A percentile compares a stretch with the other conserved stretches of the same genome.
These are phyloP conservation scores for Coprinopsis marcescibilis DNA, from an alignment of 768 basidiomycete genomes.

Conservation along the genomic window DNA sequence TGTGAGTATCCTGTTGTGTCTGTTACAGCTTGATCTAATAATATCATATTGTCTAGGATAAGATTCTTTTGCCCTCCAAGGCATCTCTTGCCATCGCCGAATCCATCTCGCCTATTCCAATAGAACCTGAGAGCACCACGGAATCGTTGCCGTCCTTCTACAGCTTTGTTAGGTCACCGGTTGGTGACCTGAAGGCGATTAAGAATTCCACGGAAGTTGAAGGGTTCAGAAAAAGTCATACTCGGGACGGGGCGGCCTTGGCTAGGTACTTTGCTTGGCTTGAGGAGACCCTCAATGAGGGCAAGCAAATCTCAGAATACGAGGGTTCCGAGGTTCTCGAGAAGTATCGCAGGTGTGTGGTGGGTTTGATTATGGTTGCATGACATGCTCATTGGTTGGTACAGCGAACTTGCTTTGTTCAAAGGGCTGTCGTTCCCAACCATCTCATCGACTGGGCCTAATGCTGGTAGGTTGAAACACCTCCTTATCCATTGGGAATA, in stretches of 20 bases:
- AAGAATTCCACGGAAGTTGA: slow-evolving; percentile 80
- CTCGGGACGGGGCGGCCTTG: slow-evolving; percentile 86
- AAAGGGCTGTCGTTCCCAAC: slow-evolving; percentile 87
- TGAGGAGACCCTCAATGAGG: slow-evolving; percentile 70
- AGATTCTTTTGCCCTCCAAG: slow-evolving; percentile 71
- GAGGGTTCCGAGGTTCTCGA: slow-evolving; percentile 77
- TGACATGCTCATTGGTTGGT: background rate
- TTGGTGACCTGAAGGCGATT: slow-evolving; percentile 74
- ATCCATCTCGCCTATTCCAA: slow-evolving; percentile 41
- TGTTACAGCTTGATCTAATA: background rate
- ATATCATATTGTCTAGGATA: slow-evolving; percentile 31
- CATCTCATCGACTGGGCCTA: slow-evolving; percentile 89
- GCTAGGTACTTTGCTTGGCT: slow-evolving; percentile 93
- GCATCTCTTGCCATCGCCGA: slow-evolving; percentile 79
- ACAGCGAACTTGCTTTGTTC: slow-evolving; percentile 72
- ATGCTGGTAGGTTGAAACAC: slow-evolving; percentile 59
- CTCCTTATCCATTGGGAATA: no score
- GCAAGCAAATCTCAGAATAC: slow-evolving; percentile 64
- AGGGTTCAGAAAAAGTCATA: slow-evolving; percentile 85
- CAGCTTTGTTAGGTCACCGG: slow-evolving; percentile 50
- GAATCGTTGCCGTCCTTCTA: no score
- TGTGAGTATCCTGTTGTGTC: slow-evolving; percentile 19
- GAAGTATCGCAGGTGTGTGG: slow-evolving; percentile 71
- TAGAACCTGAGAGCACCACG: background rate
- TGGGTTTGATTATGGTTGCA: slow-evolving; percentile 1